These are phyloP conservation scores for Xylariaceae sp. DNA, from an alignment of 2,329 filamentous ascomycete species.

Conservation along the genomic window DNA sequence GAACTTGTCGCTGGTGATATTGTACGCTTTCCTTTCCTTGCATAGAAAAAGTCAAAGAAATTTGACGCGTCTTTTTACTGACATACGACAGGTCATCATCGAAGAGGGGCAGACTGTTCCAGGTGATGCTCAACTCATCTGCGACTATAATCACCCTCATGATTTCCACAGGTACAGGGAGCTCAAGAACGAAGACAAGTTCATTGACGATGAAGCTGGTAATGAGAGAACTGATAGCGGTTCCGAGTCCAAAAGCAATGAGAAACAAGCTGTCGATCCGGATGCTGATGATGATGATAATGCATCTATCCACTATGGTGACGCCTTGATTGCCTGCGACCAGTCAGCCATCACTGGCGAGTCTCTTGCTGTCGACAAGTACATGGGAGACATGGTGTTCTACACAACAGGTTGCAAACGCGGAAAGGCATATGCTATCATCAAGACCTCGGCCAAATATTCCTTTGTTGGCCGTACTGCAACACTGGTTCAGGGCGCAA, in stretches of 20 bases:
- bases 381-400: conserved; percentile 72
- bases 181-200: conserved; percentile 29
- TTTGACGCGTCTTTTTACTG: background rate
- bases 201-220: conserved; percentile 15
- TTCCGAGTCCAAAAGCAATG: conserved; percentile 44
- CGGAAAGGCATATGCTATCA: conserved; percentile 69
- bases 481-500: conserved; percentile 67
- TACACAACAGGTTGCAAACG: conserved; percentile 81
- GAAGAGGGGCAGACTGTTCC: conserved; percentile 70
- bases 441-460: conserved; percentile 62
- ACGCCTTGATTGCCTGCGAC: conserved; percentile 67
- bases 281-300: conserved; percentile 51
- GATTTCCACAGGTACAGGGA: conserved; percentile 37
- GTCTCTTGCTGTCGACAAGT: conserved; percentile 74
- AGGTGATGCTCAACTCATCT: conserved; percentile 67
- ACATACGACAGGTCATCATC: conserved; percentile 52
- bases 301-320: conserved; percentile 56
- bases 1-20: conserved; percentile 75
- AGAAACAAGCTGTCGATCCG: conserved; percentile 49
- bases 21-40: conserved; percentile 47
- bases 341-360: conserved; percentile 80
- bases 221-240: conserved; percentile 45
- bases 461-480: conserved; percentile 77
- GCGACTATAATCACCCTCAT: conserved; percentile 65
- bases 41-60: background rate